Evolutionary conservation across 768 basidiomycete genomes (phyloP), one percentile per base, ranked within the genome.

Genomic region (Tylopilus plumbeoviolaceoides): DNA sequence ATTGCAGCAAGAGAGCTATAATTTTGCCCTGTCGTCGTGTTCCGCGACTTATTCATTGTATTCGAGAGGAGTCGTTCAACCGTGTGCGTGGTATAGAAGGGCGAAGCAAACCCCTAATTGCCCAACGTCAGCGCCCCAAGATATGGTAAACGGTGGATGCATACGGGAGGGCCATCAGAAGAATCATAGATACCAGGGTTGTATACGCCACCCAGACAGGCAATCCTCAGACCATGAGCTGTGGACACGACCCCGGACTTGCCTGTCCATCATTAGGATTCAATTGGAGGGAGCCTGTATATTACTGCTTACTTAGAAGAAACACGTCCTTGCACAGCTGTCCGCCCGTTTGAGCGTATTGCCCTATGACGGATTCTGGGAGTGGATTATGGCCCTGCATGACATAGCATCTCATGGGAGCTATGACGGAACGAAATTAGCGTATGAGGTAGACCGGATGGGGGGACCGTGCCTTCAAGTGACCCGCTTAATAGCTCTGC

Each of bases 371-470:
- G 25, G 73, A 66, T 42, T 78, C 74, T 5, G 94, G 92, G 14
- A 98, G 69, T 2, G 87, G 82, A 58, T 83, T 73, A 48, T 84
- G 81, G 17, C 95, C 95, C 66, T 93, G 85, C 81, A 93, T 94
- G 53, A 97, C 84, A 72, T 95, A 98, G 60, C 91, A 94, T 63
- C 91, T 88, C 17, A 95, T 72, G 11, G 95, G 91, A 27, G 84
- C 91, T 95, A 59, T 52, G 50, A 49, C n/a, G 43, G 17, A 30
- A 59, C 54, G 36, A 58, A 48, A 57, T 63, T 48, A 62, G 55
- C 42, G 28, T 25, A 35, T 23, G 23, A 31, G 43, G 30, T 21
- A 18, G 14, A 28, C 30, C 20, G 23, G 31, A 47, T 21, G 47
- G 11, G 23, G 11, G 44, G n/a, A 25, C 23, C 73, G 40, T 66